phyloP scores from a whole-genome alignment of 768 basidiomycete genomes.

The Neoboletus magnificus region DNA sequence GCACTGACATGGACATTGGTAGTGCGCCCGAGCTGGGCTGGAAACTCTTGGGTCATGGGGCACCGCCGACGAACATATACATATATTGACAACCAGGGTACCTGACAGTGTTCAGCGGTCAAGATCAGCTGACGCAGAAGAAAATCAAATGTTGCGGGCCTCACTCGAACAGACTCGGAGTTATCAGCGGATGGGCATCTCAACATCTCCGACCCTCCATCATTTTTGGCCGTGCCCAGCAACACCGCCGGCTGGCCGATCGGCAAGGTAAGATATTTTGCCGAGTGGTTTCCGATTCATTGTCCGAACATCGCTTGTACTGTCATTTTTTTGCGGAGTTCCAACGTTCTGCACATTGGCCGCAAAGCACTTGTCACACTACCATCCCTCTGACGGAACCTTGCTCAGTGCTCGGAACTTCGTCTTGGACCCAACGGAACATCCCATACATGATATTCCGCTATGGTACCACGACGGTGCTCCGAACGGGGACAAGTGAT shows the following conservation, averaged over 20 bases:
- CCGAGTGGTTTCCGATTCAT: not conserved
- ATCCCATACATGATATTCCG: not conserved
- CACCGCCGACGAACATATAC: not conserved
- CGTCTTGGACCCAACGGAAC: not conserved
- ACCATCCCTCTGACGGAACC: no score
- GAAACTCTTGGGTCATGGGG: no score
- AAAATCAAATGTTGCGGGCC: no score
- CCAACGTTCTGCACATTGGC: not conserved
- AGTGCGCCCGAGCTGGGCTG: not conserved
- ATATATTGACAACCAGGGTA: no score
- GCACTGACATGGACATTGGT: no score
- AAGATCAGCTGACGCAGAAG: no score
- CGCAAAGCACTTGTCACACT: no score
- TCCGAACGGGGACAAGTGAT: not conserved
- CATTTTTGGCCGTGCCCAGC: not conserved
- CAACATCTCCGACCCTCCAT: no score
- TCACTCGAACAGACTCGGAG: no score
- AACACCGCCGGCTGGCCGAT: not conserved
- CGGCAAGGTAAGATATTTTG: not conserved
- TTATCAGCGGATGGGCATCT: no score
- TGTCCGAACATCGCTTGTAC: not conserved
- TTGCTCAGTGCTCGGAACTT: not conserved
- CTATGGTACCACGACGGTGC: not conserved
- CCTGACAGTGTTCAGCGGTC: no score
- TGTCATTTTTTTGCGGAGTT: not conserved